Evolutionary conservation across 176 grass and related monocot species (phyloP), one percentile per base, ranked within the genome.

Genomic region (Rhynchospora pubera): DNA sequence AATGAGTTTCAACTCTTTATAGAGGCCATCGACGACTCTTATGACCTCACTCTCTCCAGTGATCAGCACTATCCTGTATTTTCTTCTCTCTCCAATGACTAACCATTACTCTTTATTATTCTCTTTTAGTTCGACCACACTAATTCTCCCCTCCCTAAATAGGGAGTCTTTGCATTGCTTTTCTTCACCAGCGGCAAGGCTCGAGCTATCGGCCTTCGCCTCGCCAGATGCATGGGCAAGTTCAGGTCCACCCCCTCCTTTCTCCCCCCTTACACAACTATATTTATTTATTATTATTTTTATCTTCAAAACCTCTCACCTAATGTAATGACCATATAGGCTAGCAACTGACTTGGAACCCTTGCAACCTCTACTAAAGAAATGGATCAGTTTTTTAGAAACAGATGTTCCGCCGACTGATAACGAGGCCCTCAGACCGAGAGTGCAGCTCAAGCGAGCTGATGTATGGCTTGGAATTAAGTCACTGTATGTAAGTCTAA

Each of bases 391-490:
- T 28, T 94, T 98, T 85, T 81, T 98, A 73, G 95, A 98, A 91
- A 83, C 65, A 12, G 95, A 98, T 62, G 87, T 85, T 88, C 64
- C 87, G 44, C 90, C 90, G 73, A 89, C 92, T 77, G 88, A 75
- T 67, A 81, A 71, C 52, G 88, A 94, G 59, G 72, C 80, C 81
- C 83, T 44, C 23, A 94, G 95, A 59, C 89, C 90, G 66, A 94
- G 95, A 85, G 84, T 93, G 83, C 95, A 90, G 75, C 95, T 94
- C 58, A 87, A 93, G 89, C 86, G 92, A 82, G 68, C 84, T 0
- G 88, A 98, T 82, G 85, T 98, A 85, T 98, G 95, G 95, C 92
- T 94, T 83, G 95, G 95, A 89, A 93, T 98, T 88, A 98, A 98
- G 88, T 92, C 95, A 98, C 71, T 98, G 95, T 98, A 98, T 91